A percentile compares a stretch with the other conserved stretches of the same genome.
Conservation (phyloP, 306 rosid genomes). For the Rosa rugosa region DNA sequence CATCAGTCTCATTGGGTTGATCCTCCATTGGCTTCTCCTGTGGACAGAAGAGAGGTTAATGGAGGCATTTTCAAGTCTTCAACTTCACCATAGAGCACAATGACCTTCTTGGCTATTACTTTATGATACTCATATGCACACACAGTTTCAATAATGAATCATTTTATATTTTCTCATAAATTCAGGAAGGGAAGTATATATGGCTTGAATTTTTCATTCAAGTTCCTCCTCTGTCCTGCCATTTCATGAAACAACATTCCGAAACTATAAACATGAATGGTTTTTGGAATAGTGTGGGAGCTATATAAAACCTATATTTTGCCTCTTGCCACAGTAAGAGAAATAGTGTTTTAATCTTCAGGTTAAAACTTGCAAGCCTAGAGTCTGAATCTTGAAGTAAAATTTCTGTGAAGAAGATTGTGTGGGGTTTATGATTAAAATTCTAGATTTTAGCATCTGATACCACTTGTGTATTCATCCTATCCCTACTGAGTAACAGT, state of each 20-base stretch:
- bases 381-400: slow-evolving; percentile 8
- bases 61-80: slow-evolving; percentile 26
- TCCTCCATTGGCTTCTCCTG: neutral
- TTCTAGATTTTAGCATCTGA: neutral
- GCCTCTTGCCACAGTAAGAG: neutral
- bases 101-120: slow-evolving; percentile 20
- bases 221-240: neutral
- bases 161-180: neutral
- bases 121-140: neutral
- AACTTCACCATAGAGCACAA: slow-evolving; percentile 20
- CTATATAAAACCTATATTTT: neutral
- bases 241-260: neutral
- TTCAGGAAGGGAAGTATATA: neutral
- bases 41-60: slow-evolving; percentile 17
- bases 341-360: neutral
- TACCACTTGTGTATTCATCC: too few relatives aligned
- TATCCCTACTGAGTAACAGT: too few relatives aligned
- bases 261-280: neutral
- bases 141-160: neutral
- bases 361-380: slow-evolving; percentile 1
- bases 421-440: slow-evolving; percentile 10
- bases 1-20: neutral
- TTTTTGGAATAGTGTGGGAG: neutral
- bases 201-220: slow-evolving; percentile 2
- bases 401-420: neutral